Evolutionary conservation across 352 stramenopile genomes (phyloP).

Genomic region (Pythium graminicola): DNA sequence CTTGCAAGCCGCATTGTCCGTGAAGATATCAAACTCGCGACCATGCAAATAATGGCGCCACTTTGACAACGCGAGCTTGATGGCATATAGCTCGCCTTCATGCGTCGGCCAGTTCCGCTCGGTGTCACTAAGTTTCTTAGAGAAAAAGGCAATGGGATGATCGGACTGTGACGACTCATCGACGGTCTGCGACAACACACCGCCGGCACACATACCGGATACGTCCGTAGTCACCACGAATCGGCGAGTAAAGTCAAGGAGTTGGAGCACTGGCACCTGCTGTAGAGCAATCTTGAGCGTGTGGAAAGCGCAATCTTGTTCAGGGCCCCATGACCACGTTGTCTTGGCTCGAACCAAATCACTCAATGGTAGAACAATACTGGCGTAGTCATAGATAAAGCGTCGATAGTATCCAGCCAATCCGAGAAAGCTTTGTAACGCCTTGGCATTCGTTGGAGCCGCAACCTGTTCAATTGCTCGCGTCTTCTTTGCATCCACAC

Average conservation of each 20-base stretch:
- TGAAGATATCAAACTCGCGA: background rate
- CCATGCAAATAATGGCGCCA: background rate
- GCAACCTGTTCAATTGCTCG: conserved; percentile 17
- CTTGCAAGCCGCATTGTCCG: background rate
- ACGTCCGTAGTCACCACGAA: conserved; percentile 34
- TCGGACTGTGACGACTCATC: background rate
- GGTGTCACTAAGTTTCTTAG: background rate
- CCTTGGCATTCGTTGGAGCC: conserved; percentile 10
- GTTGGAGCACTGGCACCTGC: conserved; percentile 21
- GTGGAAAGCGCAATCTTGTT: conserved; percentile 15
- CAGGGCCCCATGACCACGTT: conserved; percentile 13
- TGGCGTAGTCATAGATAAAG: conserved; percentile 24
- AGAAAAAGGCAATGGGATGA: conserved; percentile 17
- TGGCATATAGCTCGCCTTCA: background rate
- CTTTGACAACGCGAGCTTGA: background rate
- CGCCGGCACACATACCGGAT: conserved; percentile 2
- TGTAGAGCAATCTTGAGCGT: conserved; percentile 21
- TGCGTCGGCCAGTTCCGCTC: background rate
- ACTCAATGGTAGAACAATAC: conserved; percentile 20
- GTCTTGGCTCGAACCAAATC: conserved; percentile 22
- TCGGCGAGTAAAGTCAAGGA: conserved; percentile 15
- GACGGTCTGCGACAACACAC: conserved; percentile 3
- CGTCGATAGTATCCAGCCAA: conserved; percentile 27
- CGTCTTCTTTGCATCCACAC: conserved; percentile 24
- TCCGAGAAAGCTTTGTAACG: conserved; percentile 24